Evolutionary conservation across 2,329 filamentous ascomycete genomes (phyloP).

Genomic region (Cercospora citrullina): DNA sequence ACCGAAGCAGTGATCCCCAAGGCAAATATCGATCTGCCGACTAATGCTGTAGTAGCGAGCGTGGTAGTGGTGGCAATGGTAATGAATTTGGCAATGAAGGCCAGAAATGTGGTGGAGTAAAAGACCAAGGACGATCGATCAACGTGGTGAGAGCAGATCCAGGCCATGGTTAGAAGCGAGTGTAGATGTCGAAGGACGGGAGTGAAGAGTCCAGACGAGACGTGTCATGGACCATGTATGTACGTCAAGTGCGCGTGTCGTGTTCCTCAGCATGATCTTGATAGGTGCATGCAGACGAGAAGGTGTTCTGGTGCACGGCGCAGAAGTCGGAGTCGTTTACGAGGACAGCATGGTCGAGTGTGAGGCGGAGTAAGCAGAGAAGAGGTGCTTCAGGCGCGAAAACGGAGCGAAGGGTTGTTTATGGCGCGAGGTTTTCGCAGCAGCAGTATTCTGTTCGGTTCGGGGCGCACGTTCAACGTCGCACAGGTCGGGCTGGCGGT

Average conservation of each 20-base stretch:
- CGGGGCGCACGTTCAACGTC: slow-evolving; percentile 25
- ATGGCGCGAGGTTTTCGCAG: slow-evolving; percentile 19
- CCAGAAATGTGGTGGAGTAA: slow-evolving; percentile 21
- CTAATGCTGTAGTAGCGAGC: slow-evolving; percentile 24
- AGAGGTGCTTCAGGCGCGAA: slow-evolving; percentile 22
- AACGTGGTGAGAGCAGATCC: slow-evolving; percentile 17
- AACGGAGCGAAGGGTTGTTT: slow-evolving; percentile 22
- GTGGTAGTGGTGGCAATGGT: slow-evolving; percentile 25
- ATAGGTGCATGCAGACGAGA: slow-evolving; percentile 21
- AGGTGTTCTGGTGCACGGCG: slow-evolving; percentile 22
- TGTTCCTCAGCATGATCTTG: slow-evolving; percentile 21
- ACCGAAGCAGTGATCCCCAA: slow-evolving; percentile 26
- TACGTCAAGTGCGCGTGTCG: slow-evolving; percentile 3
- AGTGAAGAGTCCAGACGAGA: slow-evolving; percentile 1
- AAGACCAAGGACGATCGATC: slow-evolving; percentile 25
- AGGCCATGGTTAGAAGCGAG: slow-evolving; percentile 20
- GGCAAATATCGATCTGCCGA: slow-evolving; percentile 15
- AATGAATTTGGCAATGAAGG: slow-evolving; percentile 23
- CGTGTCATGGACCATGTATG: slow-evolving; percentile 9
- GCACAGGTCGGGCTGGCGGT: slow-evolving; percentile 21
- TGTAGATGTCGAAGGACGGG: slow-evolving; percentile 10
- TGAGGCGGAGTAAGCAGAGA: slow-evolving; percentile 13
- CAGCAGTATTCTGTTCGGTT: slow-evolving; percentile 26
- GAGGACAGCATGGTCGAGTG: slow-evolving; percentile 18
- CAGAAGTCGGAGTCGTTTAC: slow-evolving; percentile 17